phyloP scores from a whole-genome alignment of 2,329 filamentous ascomycete genomes.

The Paracoccidioides lutzii region DNA sequence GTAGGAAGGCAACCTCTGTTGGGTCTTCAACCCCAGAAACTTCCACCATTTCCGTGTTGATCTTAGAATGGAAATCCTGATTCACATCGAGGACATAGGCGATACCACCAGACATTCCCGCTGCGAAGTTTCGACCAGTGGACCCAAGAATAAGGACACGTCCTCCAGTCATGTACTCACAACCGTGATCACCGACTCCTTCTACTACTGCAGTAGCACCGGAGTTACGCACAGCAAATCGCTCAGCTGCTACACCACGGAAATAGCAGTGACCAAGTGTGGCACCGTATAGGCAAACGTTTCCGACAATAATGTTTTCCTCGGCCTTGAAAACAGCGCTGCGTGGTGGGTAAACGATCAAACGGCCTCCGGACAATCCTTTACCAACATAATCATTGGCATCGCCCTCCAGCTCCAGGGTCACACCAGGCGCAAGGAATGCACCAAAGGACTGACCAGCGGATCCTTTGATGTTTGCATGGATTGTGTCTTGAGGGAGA shows the following conservation, averaged over 20 bases:
- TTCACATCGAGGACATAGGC: slow-evolving; percentile 86
- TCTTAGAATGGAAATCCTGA: slow-evolving; percentile 79
- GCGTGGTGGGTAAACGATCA: slow-evolving; percentile 87
- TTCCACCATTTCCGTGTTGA: slow-evolving; percentile 97
- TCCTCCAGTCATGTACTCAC: slow-evolving; percentile 98
- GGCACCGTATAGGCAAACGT: slow-evolving; percentile 89
- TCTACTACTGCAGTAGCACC: slow-evolving; percentile 93
- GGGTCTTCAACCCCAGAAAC: slow-evolving; percentile 72
- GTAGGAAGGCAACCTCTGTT: slow-evolving; percentile 76
- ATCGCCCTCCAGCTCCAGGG: slow-evolving; percentile 88
- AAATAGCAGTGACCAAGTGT: slow-evolving; percentile 89
- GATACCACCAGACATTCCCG: slow-evolving; percentile 97
- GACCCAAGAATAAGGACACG: slow-evolving; percentile 74
- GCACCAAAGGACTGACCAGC: slow-evolving; percentile 95
- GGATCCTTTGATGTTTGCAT: slow-evolving; percentile 91
- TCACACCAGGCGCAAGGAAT: slow-evolving; percentile 84
- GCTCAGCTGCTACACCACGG: slow-evolving; percentile 90
- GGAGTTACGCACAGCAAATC: slow-evolving; percentile 92
- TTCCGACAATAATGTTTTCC: slow-evolving; percentile 87
- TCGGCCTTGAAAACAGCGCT: slow-evolving; percentile 88
- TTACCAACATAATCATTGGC: slow-evolving; percentile 96
- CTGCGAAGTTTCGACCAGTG: slow-evolving; percentile 92
- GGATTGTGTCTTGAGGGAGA: slow-evolving; percentile 82
- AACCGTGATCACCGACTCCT: slow-evolving; percentile 89
- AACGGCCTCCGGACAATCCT: slow-evolving; percentile 78